phyloP scores from a whole-genome alignment of 2,329 filamentous ascomycete species.

The Epichloe glyceriae region DNA sequence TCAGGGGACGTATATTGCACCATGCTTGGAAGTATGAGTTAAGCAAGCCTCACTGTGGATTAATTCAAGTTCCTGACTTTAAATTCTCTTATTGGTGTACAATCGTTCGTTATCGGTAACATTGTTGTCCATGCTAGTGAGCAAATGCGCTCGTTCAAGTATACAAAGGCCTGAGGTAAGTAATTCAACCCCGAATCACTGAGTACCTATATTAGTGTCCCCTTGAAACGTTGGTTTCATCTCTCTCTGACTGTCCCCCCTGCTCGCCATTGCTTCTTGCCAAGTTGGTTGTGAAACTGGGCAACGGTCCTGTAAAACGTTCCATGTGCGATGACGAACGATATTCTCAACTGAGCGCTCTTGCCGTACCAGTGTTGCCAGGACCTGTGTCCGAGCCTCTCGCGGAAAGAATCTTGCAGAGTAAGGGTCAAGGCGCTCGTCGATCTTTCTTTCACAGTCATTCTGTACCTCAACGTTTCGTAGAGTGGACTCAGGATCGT shows the following conservation, averaged over 20 bases:
- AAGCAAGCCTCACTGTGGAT: too few relatives aligned
- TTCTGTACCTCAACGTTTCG: conserved; percentile 57
- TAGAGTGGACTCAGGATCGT: conserved; percentile 65
- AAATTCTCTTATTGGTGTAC: too few relatives aligned
- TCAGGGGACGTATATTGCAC: too few relatives aligned
- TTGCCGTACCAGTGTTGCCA: conserved; percentile 61
- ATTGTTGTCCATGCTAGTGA: too few relatives aligned
- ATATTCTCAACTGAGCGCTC: conserved; percentile 69
- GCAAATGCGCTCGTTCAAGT: background rate
- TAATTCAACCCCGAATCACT: too few relatives aligned
- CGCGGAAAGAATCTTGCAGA: conserved; percentile 67
- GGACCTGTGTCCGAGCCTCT: conserved; percentile 66
- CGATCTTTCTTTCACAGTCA: conserved; percentile 60
- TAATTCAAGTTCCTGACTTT: too few relatives aligned
- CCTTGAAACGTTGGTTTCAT: background rate
- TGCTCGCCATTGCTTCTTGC: conserved; percentile 51
- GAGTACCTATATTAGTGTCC: background rate
- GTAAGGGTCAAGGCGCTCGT: conserved; percentile 89
- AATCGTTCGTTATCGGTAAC: too few relatives aligned
- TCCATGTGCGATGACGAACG: conserved; percentile 72
- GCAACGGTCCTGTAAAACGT: conserved; percentile 63
- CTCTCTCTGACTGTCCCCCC: conserved; percentile 16
- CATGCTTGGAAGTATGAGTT: too few relatives aligned
- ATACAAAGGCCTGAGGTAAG: background rate
- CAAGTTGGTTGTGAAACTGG: conserved; percentile 43